Conservation (phyloP, 352 stramenopile species). For the Phytophthora parvispora region DNA sequence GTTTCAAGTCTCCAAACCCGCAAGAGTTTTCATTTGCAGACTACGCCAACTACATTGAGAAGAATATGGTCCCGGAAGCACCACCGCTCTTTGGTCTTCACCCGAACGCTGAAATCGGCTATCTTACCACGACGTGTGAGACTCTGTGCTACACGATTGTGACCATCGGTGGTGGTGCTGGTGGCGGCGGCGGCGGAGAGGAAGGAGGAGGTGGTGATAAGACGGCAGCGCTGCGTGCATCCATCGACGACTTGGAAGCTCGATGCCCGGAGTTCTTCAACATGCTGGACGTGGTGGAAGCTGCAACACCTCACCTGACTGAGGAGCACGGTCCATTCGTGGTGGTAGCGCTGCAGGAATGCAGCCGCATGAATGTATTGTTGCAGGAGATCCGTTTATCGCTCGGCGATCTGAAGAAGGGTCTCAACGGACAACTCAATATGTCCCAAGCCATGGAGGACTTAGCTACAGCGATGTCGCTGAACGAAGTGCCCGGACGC, state of each 20-base stretch:
- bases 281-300: slow-evolving; percentile 93
- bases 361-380: slow-evolving; percentile 95
- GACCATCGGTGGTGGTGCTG: slow-evolving; percentile 86
- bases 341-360: slow-evolving; percentile 96
- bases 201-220: slow-evolving; percentile 79
- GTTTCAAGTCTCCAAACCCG: slow-evolving; percentile 95
- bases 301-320: slow-evolving; percentile 89
- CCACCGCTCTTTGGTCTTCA: slow-evolving; percentile 96
- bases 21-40: slow-evolving; percentile 85
- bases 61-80: slow-evolving; percentile 93
- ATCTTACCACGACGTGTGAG: slow-evolving; percentile 94
- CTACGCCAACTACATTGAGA: slow-evolving; percentile 95
- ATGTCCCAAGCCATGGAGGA: slow-evolving; percentile 97
- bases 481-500: slow-evolving; percentile 96
- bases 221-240: slow-evolving; percentile 76
- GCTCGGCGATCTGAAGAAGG: slow-evolving; percentile 96
- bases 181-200: slow-evolving; percentile 36
- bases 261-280: slow-evolving; percentile 93
- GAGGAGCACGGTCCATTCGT: slow-evolving; percentile 95
- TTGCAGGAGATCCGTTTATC: slow-evolving; percentile 93
- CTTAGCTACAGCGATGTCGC: slow-evolving; percentile 89
- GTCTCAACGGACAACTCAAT: slow-evolving; percentile 96
- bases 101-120: slow-evolving; percentile 97
- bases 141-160: slow-evolving; percentile 96
- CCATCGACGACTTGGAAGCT: slow-evolving; percentile 93